Evolutionary conservation across 169 alveolate species (phyloP).

Genomic region (Plasmodium reichenowi): DNA sequence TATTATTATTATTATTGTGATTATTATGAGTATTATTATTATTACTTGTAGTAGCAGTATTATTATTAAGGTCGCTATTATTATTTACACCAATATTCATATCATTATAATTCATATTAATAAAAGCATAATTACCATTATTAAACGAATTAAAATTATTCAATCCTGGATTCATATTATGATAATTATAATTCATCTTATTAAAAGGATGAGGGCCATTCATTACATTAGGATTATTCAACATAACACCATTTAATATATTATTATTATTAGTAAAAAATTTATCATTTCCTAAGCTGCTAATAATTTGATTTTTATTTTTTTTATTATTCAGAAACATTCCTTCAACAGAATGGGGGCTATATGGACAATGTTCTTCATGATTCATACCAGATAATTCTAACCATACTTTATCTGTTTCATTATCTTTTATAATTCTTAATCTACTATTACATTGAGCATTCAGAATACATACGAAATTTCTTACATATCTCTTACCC

Average conservation of each 20-base stretch:
- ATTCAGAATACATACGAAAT: constrained; percentile 33
- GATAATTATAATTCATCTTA: no score
- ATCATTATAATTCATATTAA: constrained; percentile 2
- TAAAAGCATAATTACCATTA: not conserved
- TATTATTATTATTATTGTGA: not conserved
- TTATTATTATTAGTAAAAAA: not conserved
- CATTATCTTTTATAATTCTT: constrained; percentile 9
- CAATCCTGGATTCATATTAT: no score
- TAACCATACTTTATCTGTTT: constrained; percentile 20
- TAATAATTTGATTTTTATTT: not conserved
- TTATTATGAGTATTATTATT: not conserved
- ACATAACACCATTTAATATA: not conserved
- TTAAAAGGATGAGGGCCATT: no score
- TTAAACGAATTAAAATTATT: not conserved
- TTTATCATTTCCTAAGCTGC: not conserved
- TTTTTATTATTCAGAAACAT: not conserved
- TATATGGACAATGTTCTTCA: constrained; percentile 18
- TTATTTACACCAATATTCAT: not conserved
- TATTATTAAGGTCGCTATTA: not conserved
- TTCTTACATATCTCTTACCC: constrained; percentile 42
- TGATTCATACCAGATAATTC: constrained; percentile 32
- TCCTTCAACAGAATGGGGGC: constrained; percentile 1
- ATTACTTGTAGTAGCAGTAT: not conserved
- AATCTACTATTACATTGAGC: constrained; percentile 31
- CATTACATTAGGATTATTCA: no score